A percentile compares a stretch with the other conserved stretches of the same genome.
Conservation (phyloP, 208 protist genomes). For the Leishmania guyanensis region DNA sequence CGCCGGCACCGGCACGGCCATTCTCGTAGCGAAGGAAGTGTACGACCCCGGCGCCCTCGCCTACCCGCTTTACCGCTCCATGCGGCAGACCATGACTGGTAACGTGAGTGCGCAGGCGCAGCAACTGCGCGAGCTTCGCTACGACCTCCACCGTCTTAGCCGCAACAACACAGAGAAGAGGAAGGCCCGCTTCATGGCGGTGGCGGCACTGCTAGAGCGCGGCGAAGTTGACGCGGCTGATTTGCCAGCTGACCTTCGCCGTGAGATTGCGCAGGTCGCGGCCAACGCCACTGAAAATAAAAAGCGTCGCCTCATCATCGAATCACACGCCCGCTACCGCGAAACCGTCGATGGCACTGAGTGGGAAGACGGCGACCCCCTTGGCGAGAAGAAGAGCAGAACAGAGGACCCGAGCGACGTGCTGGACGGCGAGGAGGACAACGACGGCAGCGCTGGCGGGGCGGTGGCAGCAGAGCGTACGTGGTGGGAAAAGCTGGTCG, state of each 20-base stretch:
- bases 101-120: conserved; percentile 63
- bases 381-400: conserved; percentile 38
- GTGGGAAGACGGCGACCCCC: conserved; percentile 77
- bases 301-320: conserved; percentile 44
- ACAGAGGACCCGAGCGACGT: conserved; percentile 53
- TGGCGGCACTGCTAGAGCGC: conserved; percentile 77
- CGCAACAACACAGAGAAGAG: conserved; percentile 85
- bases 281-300: conserved; percentile 58
- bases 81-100: conserved; percentile 81
- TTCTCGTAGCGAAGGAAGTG: conserved; percentile 88
- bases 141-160: conserved; percentile 74
- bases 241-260: conserved; percentile 66
- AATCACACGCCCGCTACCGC: conserved; percentile 74
- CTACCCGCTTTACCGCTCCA: conserved; percentile 84
- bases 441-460: conserved; percentile 16
- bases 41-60: conserved; percentile 84
- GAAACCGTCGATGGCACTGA: conserved; percentile 81
- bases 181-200: conserved; percentile 88
- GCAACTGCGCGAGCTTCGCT: conserved; percentile 67
- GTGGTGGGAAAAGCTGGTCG: conserved; percentile 88
- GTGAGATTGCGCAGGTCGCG: conserved; percentile 76
- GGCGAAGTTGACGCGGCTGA: conserved; percentile 77
- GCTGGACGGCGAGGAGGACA: conserved; percentile 53
- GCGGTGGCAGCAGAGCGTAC: conserved; percentile 35
- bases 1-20: conserved; percentile 81